Evolutionary conservation across 176 grass and related monocot species (phyloP).

Genomic region (Paspalum notatum): DNA sequence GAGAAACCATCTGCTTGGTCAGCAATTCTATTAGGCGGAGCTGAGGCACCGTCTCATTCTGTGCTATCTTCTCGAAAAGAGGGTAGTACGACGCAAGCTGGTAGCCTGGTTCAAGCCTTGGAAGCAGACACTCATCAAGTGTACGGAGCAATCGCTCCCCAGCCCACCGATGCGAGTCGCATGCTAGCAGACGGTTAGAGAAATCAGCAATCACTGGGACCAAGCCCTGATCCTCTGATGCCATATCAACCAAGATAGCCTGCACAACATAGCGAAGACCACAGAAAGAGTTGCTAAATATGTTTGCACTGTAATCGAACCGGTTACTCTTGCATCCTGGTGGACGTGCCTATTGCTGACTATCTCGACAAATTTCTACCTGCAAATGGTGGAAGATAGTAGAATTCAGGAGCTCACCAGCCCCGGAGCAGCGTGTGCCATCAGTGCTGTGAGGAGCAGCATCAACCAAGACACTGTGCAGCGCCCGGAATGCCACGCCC

Average conservation of each 20-base stretch:
- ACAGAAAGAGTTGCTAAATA: background rate
- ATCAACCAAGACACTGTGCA: conserved; percentile 65
- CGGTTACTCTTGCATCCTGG: conserved; percentile 17
- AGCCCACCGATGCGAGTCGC: conserved; percentile 56
- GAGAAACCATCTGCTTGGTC: conserved; percentile 70
- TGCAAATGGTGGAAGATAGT: conserved; percentile 78
- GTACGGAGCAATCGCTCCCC: conserved; percentile 70
- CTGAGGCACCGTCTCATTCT: conserved; percentile 76
- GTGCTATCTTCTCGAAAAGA: conserved; percentile 80
- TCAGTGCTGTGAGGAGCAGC: conserved; percentile 62
- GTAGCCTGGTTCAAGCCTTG: conserved; percentile 71
- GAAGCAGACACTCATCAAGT: conserved; percentile 73
- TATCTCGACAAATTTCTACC: conserved; percentile 58
- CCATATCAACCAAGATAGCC: conserved; percentile 71
- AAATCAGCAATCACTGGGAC: conserved; percentile 81
- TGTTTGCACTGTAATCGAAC: background rate
- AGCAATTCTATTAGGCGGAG: conserved; percentile 78
- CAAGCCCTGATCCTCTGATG: conserved; percentile 60
- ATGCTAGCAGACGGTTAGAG: conserved; percentile 66
- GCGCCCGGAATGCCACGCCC: conserved; percentile 63
- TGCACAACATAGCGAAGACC: conserved; percentile 50
- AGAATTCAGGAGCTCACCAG: conserved; percentile 69
- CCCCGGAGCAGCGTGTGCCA: conserved; percentile 30
- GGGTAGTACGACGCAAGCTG: conserved; percentile 80
- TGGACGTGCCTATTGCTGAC: conserved; percentile 27